Evolutionary conservation across 257 asterid species (phyloP).

Genomic region (Petunia secreta): DNA sequence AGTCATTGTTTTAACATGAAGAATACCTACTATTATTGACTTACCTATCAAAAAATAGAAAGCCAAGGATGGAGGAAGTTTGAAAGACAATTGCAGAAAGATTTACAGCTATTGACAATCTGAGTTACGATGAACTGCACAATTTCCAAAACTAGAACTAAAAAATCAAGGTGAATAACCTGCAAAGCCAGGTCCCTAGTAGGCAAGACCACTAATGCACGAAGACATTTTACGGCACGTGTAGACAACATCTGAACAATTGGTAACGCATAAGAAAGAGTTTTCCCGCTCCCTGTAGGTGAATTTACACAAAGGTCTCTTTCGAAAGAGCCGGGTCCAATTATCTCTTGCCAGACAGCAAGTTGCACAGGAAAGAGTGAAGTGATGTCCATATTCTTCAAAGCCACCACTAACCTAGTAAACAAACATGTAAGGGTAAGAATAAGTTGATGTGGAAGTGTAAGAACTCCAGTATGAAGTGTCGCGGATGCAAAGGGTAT

Average conservation of each 20-base stretch:
- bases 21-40: conserved; percentile 10
- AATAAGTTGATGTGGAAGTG: background rate
- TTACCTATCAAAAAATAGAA: background rate
- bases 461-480: background rate
- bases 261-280: conserved; percentile 87
- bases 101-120: conserved; percentile 3
- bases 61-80: background rate
- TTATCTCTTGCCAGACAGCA: conserved; percentile 90
- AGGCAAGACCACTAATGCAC: conserved; percentile 94
- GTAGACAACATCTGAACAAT: conserved; percentile 75
- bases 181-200: conserved; percentile 92
- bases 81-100: background rate
- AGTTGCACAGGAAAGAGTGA: conserved; percentile 88
- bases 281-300: conserved; percentile 96
- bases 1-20: background rate
- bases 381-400: conserved; percentile 61
- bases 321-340: conserved; percentile 84
- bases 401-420: conserved; percentile 65
- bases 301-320: conserved; percentile 88
- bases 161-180: conserved; percentile 43
- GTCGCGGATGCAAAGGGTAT: conserved; percentile 1
- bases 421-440: conserved; percentile 26
- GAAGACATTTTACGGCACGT: conserved; percentile 68
- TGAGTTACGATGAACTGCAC: background rate
- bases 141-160: conserved; percentile 14